These are phyloP conservation scores for Eucalyptus dawsonii DNA, from an alignment of 345 rosid genomes.

Conservation along the genomic window DNA sequence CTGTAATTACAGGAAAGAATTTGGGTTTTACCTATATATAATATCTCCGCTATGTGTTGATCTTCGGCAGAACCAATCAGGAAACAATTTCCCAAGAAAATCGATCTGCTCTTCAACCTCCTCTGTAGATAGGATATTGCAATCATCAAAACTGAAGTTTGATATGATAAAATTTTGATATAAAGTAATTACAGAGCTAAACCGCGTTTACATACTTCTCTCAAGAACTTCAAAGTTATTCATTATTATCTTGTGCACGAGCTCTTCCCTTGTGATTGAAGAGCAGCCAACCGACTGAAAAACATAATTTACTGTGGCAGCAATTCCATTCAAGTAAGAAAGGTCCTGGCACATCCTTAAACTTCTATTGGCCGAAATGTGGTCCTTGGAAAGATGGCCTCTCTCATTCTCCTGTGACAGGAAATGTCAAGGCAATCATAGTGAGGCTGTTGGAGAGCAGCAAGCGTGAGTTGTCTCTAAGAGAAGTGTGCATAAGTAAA, in stretches of 20 bases:
- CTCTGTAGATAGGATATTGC: slow-evolving; percentile 5
- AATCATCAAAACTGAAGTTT: background rate
- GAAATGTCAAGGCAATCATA: background rate
- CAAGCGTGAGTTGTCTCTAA: background rate
- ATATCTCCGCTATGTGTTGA: slow-evolving; percentile 17
- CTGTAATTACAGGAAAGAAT: background rate
- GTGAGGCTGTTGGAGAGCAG: background rate
- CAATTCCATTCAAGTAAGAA: slow-evolving; percentile 16
- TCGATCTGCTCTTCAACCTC: slow-evolving; percentile 42
- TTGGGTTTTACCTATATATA: slow-evolving; percentile 17
- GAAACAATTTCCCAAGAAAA: slow-evolving; percentile 30
- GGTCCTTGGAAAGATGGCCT: background rate
- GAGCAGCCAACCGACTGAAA: slow-evolving; percentile 15
- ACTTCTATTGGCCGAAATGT: background rate
- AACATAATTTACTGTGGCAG: slow-evolving; percentile 18
- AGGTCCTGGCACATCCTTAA: background rate
- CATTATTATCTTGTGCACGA: slow-evolving; percentile 31
- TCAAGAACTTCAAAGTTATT: slow-evolving; percentile 19
- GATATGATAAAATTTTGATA: background rate
- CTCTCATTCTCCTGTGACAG: background rate
- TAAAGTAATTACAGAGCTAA: background rate
- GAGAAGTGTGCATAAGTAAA: background rate
- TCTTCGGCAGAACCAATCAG: slow-evolving; percentile 36
- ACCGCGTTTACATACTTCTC: slow-evolving; percentile 12
- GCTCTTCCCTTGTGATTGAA: slow-evolving; percentile 43